Conservation (phyloP, 352 stramenopile species). For the Pythium folliculosum region DNA sequence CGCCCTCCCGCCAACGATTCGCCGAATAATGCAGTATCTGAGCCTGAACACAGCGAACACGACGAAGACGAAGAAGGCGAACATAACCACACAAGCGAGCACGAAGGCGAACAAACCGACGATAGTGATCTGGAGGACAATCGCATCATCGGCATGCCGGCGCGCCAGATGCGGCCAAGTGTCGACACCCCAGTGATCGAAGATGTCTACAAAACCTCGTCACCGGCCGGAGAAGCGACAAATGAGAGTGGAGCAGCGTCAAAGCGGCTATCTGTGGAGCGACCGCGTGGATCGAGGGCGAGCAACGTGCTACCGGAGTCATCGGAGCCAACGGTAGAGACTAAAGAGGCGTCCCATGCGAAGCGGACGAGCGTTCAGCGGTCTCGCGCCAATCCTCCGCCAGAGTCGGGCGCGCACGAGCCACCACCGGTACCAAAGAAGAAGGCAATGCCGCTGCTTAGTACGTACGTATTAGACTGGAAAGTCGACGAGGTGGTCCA, state of each 20-base stretch:
- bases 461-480: slow-evolving; percentile 41
- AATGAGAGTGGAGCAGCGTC: not conserved
- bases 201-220: slow-evolving; percentile 16
- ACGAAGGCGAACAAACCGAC: slow-evolving; percentile 8
- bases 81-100: not conserved
- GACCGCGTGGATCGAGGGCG: not conserved
- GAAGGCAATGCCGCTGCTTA: slow-evolving; percentile 17
- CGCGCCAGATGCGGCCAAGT: not conserved
- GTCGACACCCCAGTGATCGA: not conserved
- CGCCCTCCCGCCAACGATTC: not conserved
- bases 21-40: not conserved
- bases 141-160: not conserved
- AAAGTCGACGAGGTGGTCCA: slow-evolving; percentile 53
- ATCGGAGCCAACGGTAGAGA: not conserved
- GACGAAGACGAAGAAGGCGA: slow-evolving; percentile 5
- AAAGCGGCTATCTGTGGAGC: not conserved
- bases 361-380: not conserved
- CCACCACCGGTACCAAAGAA: slow-evolving; percentile 7
- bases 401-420: not conserved
- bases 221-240: slow-evolving; percentile 2
- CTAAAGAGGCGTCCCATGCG: not conserved
- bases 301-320: not conserved
- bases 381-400: not conserved
- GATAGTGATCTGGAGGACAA: slow-evolving; percentile 10
- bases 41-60: slow-evolving; percentile 10